Conservation (phyloP, 441 rosid species). For the Kokia cookei region DNA sequence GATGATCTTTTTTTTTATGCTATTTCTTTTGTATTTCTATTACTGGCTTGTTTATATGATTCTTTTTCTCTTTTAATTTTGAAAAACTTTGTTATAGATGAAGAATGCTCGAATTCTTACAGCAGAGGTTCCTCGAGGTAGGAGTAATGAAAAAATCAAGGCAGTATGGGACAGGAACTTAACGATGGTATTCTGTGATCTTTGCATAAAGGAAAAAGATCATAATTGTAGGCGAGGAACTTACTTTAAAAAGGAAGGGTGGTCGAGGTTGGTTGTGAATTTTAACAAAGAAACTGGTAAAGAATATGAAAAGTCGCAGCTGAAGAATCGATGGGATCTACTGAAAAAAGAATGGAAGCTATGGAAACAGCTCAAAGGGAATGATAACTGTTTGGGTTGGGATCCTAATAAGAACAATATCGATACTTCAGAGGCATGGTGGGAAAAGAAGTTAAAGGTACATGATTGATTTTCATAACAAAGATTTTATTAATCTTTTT, state of each 20-base stretch:
- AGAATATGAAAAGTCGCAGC: conserved; percentile 7
- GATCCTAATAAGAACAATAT: conserved; percentile 7
- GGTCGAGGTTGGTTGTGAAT: conserved; percentile 7
- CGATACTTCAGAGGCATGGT: conserved; percentile 4
- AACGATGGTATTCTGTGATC: conserved; percentile 1
- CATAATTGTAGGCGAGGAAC: conserved; percentile 5
- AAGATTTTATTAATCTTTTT: background rate
- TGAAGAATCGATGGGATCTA: conserved; percentile 12
- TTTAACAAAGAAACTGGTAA: conserved; percentile 9
- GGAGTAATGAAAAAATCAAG: conserved; percentile 3
- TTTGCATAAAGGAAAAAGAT: conserved; percentile 9
- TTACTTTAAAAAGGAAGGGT: conserved; percentile 6
- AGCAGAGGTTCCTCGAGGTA: conserved; percentile 1
- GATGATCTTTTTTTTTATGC: background rate
- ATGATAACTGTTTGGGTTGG: background rate
- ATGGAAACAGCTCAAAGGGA: conserved; percentile 10
- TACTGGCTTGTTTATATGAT: background rate
- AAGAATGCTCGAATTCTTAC: background rate
- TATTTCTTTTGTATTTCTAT: background rate
- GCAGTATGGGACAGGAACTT: conserved; percentile 10
- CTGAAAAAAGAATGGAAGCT: conserved; percentile 8
- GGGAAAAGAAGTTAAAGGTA: conserved; percentile 8
- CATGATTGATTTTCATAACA: background rate
- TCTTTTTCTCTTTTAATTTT: background rate
- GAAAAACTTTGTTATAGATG: background rate